Evolutionary conservation across 2,329 filamentous ascomycete genomes (phyloP), one percentile per base, ranked within the genome.

Genomic region (Endothia cerciana): DNA sequence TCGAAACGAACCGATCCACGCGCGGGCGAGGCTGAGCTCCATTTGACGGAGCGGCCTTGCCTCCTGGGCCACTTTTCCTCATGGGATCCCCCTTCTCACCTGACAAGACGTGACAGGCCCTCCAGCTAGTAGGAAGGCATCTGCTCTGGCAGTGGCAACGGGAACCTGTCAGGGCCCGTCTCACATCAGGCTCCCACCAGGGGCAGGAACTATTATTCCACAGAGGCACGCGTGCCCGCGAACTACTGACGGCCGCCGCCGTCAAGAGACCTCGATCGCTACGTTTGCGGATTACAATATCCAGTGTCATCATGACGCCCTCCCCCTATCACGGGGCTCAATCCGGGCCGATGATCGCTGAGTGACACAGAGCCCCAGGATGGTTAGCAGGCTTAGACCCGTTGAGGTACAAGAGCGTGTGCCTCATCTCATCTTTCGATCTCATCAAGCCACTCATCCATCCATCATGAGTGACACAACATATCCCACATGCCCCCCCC

Each of bases 381-480:
- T 1, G 17, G 8, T 15, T 8, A 10, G 11, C 53, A 5, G 2
- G 33, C 36, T n/a, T 3, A n/a, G n/a, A 7, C 19, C n/a, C 7
- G 28, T 10, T n/a, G n/a, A n/a, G 0, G 7, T 25, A 4, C 3
- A 17, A 1, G 5, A n/a, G 17, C 13, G 13, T 19, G 22, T 19
- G 22, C 57, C 33, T 43, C 57, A 43, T 45, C 40, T n/a, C 57
- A 59, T n/a, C 38, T 41, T 41, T 41, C 22, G n/a, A 36, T 55
- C 15, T 28, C n/a, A 43, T 33, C 57, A 59, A 59, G 57, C 57
- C 57, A 59, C 57, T 45, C 57, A 59, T 30, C 38, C 40, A 25
- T 15, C 38, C n/a, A 10, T 36, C 33, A 30, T 45, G 28, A 4
- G 40, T 33, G 36, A 56, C 55, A 28, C 30, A 57, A 25, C 10